phyloP scores from a whole-genome alignment of 768 basidiomycete species.

The Pholiota conissans region DNA sequence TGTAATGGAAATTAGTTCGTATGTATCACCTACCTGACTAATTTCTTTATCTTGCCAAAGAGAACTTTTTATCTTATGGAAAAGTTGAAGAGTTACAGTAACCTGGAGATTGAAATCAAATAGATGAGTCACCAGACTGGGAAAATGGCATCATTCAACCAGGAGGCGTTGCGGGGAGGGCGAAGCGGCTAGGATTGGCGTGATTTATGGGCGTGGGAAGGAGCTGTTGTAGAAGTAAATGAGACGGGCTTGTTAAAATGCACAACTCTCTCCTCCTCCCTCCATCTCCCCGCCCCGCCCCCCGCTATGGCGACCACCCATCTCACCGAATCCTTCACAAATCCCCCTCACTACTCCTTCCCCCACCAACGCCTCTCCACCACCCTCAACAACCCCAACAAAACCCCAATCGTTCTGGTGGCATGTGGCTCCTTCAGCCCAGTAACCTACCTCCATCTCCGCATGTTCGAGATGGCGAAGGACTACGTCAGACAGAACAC shows the following conservation, averaged over 20 bases:
- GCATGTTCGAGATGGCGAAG: constrained; percentile 99
- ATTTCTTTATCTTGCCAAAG: too few relatives aligned
- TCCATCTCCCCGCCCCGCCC: constrained; percentile 7
- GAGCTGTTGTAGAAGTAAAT: not conserved
- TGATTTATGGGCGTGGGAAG: constrained; percentile 6
- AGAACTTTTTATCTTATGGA: too few relatives aligned
- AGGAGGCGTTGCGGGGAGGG: not conserved
- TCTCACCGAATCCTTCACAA: constrained; percentile 50
- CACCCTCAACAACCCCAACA: constrained; percentile 57
- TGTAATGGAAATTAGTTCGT: too few relatives aligned
- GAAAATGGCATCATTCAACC: not conserved
- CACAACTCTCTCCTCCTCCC: constrained; percentile 13
- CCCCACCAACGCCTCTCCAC: constrained; percentile 62
- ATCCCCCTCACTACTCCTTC: constrained; percentile 69
- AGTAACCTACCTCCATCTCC: constrained; percentile 94
- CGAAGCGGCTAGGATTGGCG: not conserved
- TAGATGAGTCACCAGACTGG: not conserved
- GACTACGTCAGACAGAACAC: constrained; percentile 94
- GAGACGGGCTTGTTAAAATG: not conserved
- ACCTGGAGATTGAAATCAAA: not conserved
- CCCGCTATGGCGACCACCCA: constrained; percentile 11
- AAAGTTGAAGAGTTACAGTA: too few relatives aligned
- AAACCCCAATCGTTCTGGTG: constrained; percentile 90
- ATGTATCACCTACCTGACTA: too few relatives aligned
- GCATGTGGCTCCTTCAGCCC: constrained; percentile 99